Conservation (phyloP, 345 rosid genomes). For the Bruguiera parviflora region DNA sequence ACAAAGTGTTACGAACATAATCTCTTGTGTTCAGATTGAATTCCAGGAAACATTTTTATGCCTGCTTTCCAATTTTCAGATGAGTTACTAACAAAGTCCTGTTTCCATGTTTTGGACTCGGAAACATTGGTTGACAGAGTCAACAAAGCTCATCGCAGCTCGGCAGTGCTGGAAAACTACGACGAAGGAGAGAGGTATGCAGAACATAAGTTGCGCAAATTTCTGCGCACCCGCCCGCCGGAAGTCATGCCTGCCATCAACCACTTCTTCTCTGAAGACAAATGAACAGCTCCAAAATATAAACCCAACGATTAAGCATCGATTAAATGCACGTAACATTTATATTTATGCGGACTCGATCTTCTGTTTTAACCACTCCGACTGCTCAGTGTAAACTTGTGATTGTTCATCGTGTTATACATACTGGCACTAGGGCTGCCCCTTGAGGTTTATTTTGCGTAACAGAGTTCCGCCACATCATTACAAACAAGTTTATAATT, state of each 20-base stretch:
- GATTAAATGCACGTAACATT: no score
- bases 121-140: slow-evolving; percentile 33
- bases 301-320: no score
- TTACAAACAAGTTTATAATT: no score
- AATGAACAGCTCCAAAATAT: slow-evolving; percentile 7
- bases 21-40: not conserved
- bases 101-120: not conserved
- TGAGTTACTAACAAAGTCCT: not conserved
- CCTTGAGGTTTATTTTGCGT: no score
- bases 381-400: no score
- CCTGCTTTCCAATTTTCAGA: no score
- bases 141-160: slow-evolving; percentile 42
- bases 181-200: slow-evolving; percentile 68
- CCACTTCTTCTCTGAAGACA: slow-evolving; percentile 54
- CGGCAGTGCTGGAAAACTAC: slow-evolving; percentile 55
- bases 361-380: no score
- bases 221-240: slow-evolving; percentile 62
- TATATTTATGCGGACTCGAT: no score
- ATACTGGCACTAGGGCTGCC: no score
- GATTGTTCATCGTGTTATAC: no score
- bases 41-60: not conserved
- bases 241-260: slow-evolving; percentile 78
- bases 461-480: no score
- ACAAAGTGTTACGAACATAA: not conserved
- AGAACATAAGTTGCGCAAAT: slow-evolving; percentile 62